Evolutionary conservation across 345 rosid species (phyloP).

Genomic region (Garcia nutans): DNA sequence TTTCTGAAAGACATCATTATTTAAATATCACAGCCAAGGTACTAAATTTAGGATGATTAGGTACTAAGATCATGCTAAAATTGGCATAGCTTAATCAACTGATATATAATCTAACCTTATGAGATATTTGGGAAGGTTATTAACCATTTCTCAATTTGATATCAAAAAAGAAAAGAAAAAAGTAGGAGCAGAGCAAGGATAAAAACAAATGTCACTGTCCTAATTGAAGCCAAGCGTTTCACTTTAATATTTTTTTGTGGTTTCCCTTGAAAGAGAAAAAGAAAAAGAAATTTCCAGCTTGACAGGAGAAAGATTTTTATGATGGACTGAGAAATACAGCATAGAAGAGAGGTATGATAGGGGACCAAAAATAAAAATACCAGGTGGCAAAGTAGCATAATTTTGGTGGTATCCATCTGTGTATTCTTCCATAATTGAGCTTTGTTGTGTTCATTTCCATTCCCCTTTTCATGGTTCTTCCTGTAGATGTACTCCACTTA

Average conservation of each 20-base stretch:
- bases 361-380: constrained; percentile 35
- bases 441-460: constrained; percentile 21
- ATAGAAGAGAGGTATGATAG: background rate
- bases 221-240: constrained; percentile 12
- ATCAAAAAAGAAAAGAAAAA: background rate
- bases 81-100: background rate
- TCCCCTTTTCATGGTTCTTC: constrained; percentile 29
- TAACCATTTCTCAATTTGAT: constrained; percentile 8
- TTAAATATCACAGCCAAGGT: background rate
- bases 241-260: background rate
- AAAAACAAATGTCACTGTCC: constrained; percentile 26
- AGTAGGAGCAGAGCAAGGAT: constrained; percentile 24
- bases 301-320: constrained; percentile 30
- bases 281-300: constrained; percentile 36
- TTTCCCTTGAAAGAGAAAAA: constrained; percentile 3
- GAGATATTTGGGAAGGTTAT: background rate
- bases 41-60: no score
- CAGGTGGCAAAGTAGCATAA: constrained; percentile 38
- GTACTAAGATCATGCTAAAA: background rate
- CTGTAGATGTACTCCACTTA: constrained; percentile 25
- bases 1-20: background rate
- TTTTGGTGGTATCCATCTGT: constrained; percentile 37
- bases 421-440: constrained; percentile 42
- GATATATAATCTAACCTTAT: background rate
- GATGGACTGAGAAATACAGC: constrained; percentile 32